A percentile compares a stretch with the other conserved stretches of the same genome.
Conservation (phyloP, 2,329 filamentous ascomycete genomes). For the Colletotrichum sp. region DNA sequence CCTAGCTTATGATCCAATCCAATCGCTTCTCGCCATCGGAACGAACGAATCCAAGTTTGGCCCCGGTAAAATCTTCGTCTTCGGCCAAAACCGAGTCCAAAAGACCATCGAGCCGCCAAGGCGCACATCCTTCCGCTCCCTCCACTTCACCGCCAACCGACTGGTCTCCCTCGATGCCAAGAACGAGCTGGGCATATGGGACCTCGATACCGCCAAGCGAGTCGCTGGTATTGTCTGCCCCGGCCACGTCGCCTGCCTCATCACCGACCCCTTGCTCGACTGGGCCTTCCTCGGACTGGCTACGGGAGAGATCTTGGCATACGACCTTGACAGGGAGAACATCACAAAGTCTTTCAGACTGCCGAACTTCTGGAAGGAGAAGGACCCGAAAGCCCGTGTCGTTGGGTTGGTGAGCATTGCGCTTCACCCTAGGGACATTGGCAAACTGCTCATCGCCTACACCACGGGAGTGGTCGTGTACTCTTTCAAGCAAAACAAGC, state of each 20-base stretch:
- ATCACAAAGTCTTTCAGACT: slow-evolving; percentile 76
- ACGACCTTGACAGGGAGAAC: slow-evolving; percentile 84
- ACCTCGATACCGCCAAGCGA: slow-evolving; percentile 72
- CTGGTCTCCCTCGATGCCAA: slow-evolving; percentile 84
- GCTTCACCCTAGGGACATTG: slow-evolving; percentile 90
- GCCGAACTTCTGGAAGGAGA: slow-evolving; percentile 84
- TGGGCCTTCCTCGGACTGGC: slow-evolving; percentile 88
- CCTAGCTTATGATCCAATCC: slow-evolving; percentile 89
- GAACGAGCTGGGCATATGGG: slow-evolving; percentile 86
- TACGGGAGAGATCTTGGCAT: slow-evolving; percentile 87
- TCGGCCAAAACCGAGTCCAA: slow-evolving; percentile 81
- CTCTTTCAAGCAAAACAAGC: slow-evolving; percentile 89
- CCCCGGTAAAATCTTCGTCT: slow-evolving; percentile 85
- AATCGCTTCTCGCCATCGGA: slow-evolving; percentile 90
- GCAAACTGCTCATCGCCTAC: slow-evolving; percentile 91
- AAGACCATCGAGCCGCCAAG: slow-evolving; percentile 75
- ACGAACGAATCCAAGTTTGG: slow-evolving; percentile 89
- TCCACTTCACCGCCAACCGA: slow-evolving; percentile 88
- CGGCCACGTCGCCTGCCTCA: slow-evolving; percentile 74
- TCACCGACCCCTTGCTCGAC: slow-evolving; percentile 89
- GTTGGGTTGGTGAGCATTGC: slow-evolving; percentile 76
- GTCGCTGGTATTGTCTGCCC: slow-evolving; percentile 76
- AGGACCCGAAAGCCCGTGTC: slow-evolving; percentile 68
- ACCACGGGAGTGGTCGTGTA: slow-evolving; percentile 86
- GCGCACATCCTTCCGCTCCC: slow-evolving; percentile 73